Conservation (phyloP, 352 stramenopile species). For the Phytophthora syringae region DNA sequence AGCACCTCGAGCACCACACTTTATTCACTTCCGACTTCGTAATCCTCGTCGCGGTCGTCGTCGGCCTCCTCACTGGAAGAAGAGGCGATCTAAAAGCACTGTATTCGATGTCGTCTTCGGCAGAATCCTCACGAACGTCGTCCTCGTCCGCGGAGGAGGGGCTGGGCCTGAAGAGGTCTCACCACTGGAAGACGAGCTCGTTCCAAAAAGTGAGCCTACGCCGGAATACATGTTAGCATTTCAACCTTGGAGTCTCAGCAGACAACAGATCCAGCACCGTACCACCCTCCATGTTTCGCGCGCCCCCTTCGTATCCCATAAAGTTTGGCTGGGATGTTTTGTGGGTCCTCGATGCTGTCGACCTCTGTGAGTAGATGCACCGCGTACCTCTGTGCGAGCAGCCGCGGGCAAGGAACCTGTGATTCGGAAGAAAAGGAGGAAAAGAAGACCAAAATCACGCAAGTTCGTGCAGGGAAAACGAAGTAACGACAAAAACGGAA, state of each 20-base stretch:
- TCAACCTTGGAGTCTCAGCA: not conserved
- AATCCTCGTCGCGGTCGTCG: not conserved
- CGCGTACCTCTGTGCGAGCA: too few relatives aligned
- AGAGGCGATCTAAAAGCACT: not conserved
- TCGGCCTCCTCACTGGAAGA: not conserved
- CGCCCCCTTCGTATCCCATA: too few relatives aligned
- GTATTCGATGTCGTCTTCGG: not conserved
- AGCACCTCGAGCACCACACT: too few relatives aligned
- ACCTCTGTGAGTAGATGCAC: not conserved
- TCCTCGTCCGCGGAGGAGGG: not conserved
- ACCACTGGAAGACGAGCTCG: not conserved
- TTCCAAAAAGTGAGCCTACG: not conserved
- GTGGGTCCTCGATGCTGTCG: too few relatives aligned
- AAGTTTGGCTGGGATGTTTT: too few relatives aligned
- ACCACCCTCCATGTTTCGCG: not conserved
- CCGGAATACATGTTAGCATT: not conserved
- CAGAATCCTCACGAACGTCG: not conserved
- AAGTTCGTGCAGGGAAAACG: not conserved
- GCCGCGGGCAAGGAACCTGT: not conserved
- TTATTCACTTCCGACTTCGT: not conserved
- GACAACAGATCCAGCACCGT: not conserved
- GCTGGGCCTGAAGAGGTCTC: not conserved
- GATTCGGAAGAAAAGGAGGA: not conserved
- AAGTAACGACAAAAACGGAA: not conserved
- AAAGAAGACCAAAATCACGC: not conserved